phyloP scores from a whole-genome alignment of 257 asterid genomes.

The Salvia hispanica region DNA sequence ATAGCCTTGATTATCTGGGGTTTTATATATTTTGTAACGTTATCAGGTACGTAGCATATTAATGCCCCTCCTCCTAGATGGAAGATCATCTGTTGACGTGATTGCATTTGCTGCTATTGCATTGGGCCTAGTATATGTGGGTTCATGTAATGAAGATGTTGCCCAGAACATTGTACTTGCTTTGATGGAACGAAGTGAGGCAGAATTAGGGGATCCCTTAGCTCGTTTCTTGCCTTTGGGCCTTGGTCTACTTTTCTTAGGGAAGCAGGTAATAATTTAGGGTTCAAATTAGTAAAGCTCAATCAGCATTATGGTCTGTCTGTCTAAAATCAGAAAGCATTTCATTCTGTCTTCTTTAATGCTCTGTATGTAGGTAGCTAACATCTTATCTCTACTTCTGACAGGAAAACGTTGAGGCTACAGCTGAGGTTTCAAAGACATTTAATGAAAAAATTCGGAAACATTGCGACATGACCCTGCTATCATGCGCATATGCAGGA shows the following conservation, averaged over 20 bases:
- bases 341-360: conserved; percentile 15
- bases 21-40: conserved; percentile 27
- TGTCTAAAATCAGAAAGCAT: conserved; percentile 21
- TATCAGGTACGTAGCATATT: conserved; percentile 65
- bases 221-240: conserved; percentile 86
- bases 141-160: conserved; percentile 90
- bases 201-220: conserved; percentile 85
- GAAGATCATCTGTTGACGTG: conserved; percentile 79
- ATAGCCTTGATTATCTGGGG: too few relatives aligned
- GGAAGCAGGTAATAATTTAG: conserved; percentile 74
- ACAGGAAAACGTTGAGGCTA: conserved; percentile 91
- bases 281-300: conserved; percentile 4
- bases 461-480: conserved; percentile 86
- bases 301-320: conserved; percentile 7
- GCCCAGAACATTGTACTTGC: conserved; percentile 88
- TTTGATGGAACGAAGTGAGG: conserved; percentile 84
- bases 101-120: conserved; percentile 89
- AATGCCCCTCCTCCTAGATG: conserved; percentile 73
- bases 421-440: conserved; percentile 84
- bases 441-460: conserved; percentile 77
- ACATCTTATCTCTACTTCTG: conserved; percentile 25
- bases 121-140: conserved; percentile 82
- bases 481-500: conserved; percentile 97
- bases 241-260: conserved; percentile 93
- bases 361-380: conserved; percentile 20